phyloP scores from a whole-genome alignment of 1,139 yeast genomes.

The Keqinozyma sinolaborantium region DNA sequence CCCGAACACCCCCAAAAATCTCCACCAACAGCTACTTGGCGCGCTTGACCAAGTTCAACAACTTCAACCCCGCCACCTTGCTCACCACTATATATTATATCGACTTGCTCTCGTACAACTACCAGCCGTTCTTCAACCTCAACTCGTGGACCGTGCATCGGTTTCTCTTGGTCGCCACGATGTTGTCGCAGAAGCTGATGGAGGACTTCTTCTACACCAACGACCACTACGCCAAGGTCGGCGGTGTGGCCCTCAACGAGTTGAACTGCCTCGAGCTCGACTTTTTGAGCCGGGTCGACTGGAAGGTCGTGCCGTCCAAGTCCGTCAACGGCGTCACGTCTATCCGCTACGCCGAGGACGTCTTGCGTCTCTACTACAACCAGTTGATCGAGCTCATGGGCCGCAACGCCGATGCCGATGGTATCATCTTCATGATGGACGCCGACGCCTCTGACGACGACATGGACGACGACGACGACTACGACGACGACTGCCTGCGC shows the following conservation, averaged over 20 bases:
- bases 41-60: constrained; percentile 79
- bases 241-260: constrained; percentile 86
- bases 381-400: constrained; percentile 67
- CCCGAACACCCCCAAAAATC: constrained; percentile 87
- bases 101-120: constrained; percentile 76
- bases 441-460: constrained; percentile 4
- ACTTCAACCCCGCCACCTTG: constrained; percentile 77
- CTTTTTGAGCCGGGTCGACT: constrained; percentile 75
- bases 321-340: constrained; percentile 22
- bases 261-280: constrained; percentile 86
- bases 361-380: constrained; percentile 55
- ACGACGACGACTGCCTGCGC: constrained; percentile 7
- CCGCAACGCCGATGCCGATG: constrained; percentile 17
- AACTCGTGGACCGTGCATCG: constrained; percentile 93
- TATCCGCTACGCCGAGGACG: constrained; percentile 38
- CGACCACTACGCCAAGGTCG: constrained; percentile 91
- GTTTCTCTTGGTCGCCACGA: constrained; percentile 84
- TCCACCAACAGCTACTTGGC: constrained; percentile 74
- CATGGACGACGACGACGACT: constrained; percentile 3
- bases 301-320: constrained; percentile 49
- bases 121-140: constrained; percentile 71
- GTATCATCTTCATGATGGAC: constrained; percentile 9
- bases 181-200: constrained; percentile 86
- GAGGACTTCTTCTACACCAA: constrained; percentile 95
- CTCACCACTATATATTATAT: constrained; percentile 83